These are phyloP conservation scores for Cytospora piceae DNA, from an alignment of 2,329 filamentous ascomycete species.

Conservation along the genomic window DNA sequence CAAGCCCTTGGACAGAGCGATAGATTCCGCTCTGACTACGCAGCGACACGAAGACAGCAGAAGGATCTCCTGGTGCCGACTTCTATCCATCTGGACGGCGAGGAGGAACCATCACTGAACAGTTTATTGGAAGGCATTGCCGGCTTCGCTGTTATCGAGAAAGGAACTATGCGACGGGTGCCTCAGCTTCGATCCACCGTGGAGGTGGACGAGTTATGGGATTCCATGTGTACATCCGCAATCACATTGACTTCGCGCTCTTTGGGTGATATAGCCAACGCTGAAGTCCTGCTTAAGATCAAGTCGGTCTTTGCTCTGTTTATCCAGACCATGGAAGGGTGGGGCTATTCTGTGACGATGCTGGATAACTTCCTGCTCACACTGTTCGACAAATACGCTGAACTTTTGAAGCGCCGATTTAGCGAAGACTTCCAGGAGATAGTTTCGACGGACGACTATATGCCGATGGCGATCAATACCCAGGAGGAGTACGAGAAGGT, in stretches of 20 bases:
- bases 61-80: constrained; percentile 86
- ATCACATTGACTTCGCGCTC: constrained; percentile 82
- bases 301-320: constrained; percentile 93
- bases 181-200: constrained; percentile 79
- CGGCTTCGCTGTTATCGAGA: constrained; percentile 95
- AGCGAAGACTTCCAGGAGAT: constrained; percentile 95
- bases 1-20: constrained; percentile 91
- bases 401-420: constrained; percentile 86
- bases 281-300: constrained; percentile 89
- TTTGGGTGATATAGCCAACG: constrained; percentile 79
- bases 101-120: constrained; percentile 85
- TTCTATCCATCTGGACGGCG: constrained; percentile 75
- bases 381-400: constrained; percentile 91
- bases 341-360: constrained; percentile 82
- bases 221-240: constrained; percentile 91
- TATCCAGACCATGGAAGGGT: constrained; percentile 98
- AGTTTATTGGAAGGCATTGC: constrained; percentile 91
- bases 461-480: constrained; percentile 97
- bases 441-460: constrained; percentile 94
- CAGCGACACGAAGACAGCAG: constrained; percentile 85
- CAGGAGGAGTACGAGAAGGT: constrained; percentile 94
- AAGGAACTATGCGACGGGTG: constrained; percentile 85
- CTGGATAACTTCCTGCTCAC: constrained; percentile 86
- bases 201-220: constrained; percentile 98
- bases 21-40: constrained; percentile 88